These are phyloP conservation scores for Camelina laxa DNA, from an alignment of 345 rosid genomes.

Conservation along the genomic window DNA sequence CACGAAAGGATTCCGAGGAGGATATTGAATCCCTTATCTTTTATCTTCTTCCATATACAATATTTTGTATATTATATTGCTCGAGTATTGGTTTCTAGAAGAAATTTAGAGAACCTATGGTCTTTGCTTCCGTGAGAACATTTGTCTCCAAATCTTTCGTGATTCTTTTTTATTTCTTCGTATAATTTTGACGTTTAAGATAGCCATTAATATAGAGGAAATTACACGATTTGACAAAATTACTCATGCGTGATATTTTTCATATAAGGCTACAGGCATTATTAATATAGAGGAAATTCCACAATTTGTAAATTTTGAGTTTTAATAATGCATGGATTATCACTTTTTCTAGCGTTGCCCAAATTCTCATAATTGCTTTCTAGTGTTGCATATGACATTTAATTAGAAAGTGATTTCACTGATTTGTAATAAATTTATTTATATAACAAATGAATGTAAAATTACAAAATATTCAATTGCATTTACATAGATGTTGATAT, in stretches of 20 bases:
- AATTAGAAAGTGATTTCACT: too few species aligned
- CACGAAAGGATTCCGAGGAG: neutral
- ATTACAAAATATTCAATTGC: too few species aligned
- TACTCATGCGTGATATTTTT: neutral
- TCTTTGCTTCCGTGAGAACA: slow-evolving; percentile 28
- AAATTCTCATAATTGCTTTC: too few species aligned
- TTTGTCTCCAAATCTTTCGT: neutral
- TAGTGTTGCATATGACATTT: too few species aligned
- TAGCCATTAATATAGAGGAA: neutral
- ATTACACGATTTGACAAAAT: too few species aligned
- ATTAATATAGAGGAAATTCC: neutral
- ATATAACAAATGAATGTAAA: too few species aligned
- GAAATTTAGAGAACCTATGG: neutral
- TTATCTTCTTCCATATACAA: neutral
- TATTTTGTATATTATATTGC: neutral
- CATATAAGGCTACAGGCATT: neutral
- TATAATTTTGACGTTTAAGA: neutral
- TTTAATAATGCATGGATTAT: neutral
- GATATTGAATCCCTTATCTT: neutral
- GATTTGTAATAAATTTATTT: too few species aligned
- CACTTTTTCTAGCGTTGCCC: neutral
- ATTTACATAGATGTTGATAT: too few species aligned
- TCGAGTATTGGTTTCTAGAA: slow-evolving; percentile 26
- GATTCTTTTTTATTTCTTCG: neutral
- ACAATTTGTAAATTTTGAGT: neutral